Base-by-base conservation (phyloP, 768 basidiomycete genomes). In the Pleurotus djamor region DNA sequence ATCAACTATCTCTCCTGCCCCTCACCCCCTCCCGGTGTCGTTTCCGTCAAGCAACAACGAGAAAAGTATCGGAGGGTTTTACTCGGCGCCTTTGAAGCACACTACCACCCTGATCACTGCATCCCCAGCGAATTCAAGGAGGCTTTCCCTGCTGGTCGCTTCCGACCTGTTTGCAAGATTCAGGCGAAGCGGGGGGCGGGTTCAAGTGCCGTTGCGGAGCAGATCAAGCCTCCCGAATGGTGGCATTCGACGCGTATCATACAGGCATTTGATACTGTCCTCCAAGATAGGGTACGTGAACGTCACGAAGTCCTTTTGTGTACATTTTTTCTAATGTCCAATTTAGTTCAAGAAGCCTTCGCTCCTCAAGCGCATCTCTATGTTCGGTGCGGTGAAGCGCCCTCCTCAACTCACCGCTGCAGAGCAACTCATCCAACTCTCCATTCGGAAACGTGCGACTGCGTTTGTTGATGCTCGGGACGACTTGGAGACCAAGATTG, bases 391-490 rank as follows among this genome's bases (percentile, higher is more conserved):
- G n/a, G 78, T 79, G 14, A 88, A 85, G 64, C 83, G 88, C 16
- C 81, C 86, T 21, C 91, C 91, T 33, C 83, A 84, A 64, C 77
- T 96, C 48, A 90, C 87, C 33, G 75, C 76, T 10, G 92, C 94
- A 0, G 95, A 97, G 69, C 91, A 93, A 71, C 80, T 86, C 59
- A 89, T 95, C 61, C 92, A 94, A 70, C 79, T 82, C 49, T 93
- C 94, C 55, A 95, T 97, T 71, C 88, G 95, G 64, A 91, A 91
- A 71, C 89, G 95, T 44, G 94, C 95, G n/a, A 91, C 89, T 3
- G 93, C 93, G 38, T 96, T 96, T 65, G 93, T 96, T 43, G 94
- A 96, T 68, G 92, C 94, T 9, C 83, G 95, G 37, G 95, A 96
- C 70, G 94, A 95, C 66, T 84, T 96, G 21, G 94, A 96, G 77